Base-by-base conservation (phyloP, 768 basidiomycete genomes). In the Phanerochaete sordida region DNA sequence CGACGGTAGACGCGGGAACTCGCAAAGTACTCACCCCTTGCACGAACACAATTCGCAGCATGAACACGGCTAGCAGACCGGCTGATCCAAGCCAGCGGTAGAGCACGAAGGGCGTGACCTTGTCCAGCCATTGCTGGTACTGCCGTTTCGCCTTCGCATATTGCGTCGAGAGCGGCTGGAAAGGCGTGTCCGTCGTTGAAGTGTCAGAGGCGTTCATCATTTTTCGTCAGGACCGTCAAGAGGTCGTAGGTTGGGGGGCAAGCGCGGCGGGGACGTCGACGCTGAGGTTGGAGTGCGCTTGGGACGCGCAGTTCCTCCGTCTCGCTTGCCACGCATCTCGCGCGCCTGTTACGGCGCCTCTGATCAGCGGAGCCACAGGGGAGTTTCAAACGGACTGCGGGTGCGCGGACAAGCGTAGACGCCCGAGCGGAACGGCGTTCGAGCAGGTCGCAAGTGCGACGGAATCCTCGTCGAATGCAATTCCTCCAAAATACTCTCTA, bases 71-170 rank as follows among this genome's bases (percentile, higher is more conserved):
- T 58, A 95, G 75, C 15, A 97, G 68, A 4, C 81, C 90, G 3
- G 79, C 79, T 2, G 93, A 92, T 37, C 80, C 84, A 26, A 92
- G 67, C 97, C 97, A 99, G 60, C 97, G 84, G 67, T 95, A 83
- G n/a, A 93, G 74, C 30, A 88, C 83, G 70, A 93, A 86, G 0
- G 97, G 97, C 2, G 96, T 97, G 78, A 89, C 87, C 26, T 91
- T 84, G 80, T 99, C 97, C n/a, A 98, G 82, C 26, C 84, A 73
- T 69, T 89, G 86, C 73, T 96, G 94, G 72, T 95, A 95, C 70
- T 87, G 85, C 28, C 93, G 83, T 67, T 84, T 82, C n/a, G 81
- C 55, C 67, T 83, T 85, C 35, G 78, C 69, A 66, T 79, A 81
- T 45, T 73, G 67, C 39, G 62, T 64, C 3, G 67, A 58, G 45